These are phyloP conservation scores for Arachis hypogaea DNA, from an alignment of 306 rosid genomes.

Conservation along the genomic window DNA sequence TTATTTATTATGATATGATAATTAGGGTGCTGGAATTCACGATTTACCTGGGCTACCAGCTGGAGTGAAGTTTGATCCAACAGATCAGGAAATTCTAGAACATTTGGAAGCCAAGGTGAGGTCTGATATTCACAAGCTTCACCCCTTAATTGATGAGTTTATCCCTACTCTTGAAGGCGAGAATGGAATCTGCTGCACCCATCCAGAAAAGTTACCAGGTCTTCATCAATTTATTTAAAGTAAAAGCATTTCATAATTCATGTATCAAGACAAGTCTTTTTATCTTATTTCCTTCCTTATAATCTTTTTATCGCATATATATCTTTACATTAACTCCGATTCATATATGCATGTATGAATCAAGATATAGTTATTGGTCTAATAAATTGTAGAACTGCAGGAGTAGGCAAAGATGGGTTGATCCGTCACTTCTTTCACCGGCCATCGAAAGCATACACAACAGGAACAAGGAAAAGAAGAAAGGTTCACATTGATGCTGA, in stretches of 20 bases:
- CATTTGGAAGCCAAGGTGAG: constrained; percentile 76
- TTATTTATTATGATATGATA: not conserved
- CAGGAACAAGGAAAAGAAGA: constrained; percentile 70
- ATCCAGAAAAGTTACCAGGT: constrained; percentile 83
- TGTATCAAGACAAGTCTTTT: not conserved
- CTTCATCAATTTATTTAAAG: too few relatives aligned
- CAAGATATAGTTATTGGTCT: not conserved
- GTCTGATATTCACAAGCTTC: constrained; percentile 64
- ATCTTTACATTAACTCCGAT: too few relatives aligned
- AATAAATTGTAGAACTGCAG: constrained; percentile 37
- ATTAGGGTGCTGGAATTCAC: constrained; percentile 60
- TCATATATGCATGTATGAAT: too few relatives aligned
- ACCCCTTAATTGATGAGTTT: constrained; percentile 77
- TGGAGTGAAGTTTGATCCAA: constrained; percentile 87
- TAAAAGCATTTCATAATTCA: constrained; percentile 1
- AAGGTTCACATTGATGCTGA: constrained; percentile 60
- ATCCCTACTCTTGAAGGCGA: constrained; percentile 78
- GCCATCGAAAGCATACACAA: constrained; percentile 70
- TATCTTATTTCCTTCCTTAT: too few relatives aligned
- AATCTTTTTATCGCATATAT: too few relatives aligned
- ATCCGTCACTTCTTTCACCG: constrained; percentile 70
- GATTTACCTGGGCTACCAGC: constrained; percentile 80
- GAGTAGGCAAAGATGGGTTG: constrained; percentile 63
- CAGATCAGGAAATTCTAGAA: constrained; percentile 77
- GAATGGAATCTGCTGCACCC: constrained; percentile 83